Evolutionary conservation across 257 asterid genomes (phyloP).

Genomic region (Solanum neorickii): DNA sequence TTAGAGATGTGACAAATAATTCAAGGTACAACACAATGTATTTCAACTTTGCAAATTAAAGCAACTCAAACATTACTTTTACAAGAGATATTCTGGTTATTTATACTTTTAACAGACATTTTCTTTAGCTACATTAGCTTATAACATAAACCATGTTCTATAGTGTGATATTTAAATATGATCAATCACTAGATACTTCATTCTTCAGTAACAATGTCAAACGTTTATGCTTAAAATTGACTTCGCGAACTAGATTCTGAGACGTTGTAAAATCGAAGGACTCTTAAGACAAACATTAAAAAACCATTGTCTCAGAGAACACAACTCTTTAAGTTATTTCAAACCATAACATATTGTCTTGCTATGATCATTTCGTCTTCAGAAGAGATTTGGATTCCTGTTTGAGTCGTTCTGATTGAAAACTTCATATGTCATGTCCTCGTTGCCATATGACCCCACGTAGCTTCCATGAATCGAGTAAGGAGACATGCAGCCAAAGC

Average conservation of each 20-base stretch:
- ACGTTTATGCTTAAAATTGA: background rate
- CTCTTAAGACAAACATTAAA: slow-evolving; percentile 21
- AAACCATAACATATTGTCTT: background rate
- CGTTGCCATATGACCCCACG: slow-evolving; percentile 20
- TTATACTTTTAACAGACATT: background rate
- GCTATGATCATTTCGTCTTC: background rate
- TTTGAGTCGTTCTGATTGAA: slow-evolving; percentile 5
- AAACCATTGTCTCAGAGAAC: slow-evolving; percentile 19
- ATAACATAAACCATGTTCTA: background rate
- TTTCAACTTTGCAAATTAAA: background rate
- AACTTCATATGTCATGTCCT: slow-evolving; percentile 18
- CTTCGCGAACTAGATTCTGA: background rate
- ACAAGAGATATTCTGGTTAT: background rate
- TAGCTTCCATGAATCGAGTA: slow-evolving; percentile 26
- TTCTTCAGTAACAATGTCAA: background rate
- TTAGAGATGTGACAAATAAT: background rate
- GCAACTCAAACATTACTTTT: background rate
- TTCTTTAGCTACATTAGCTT: background rate
- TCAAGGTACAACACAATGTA: background rate
- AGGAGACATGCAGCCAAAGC: slow-evolving; percentile 19
- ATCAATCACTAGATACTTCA: background rate
- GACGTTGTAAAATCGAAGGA: background rate
- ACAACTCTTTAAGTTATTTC: background rate
- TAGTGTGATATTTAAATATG: background rate
- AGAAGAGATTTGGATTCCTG: slow-evolving; percentile 14